Percentiles rank a stretch among this genome's conserved stretches.
Conservation (phyloP, 176 grass and related monocot genomes). For the Carex parvula region DNA sequence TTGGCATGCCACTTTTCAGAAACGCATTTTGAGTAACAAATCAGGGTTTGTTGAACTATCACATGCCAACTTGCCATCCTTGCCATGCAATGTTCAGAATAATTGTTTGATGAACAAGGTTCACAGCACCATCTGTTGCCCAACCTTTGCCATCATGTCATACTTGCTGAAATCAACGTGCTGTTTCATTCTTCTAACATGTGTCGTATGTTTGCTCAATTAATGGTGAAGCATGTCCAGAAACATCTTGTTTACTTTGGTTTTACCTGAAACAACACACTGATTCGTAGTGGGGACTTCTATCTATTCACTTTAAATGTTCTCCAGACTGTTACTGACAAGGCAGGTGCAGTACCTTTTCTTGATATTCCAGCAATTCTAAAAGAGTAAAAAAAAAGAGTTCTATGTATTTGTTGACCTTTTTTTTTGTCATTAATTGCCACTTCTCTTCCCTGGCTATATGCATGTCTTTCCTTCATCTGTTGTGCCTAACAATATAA, state of each 20-base stretch:
- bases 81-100: conserved; percentile 9
- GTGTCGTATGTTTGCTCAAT: conserved; percentile 10
- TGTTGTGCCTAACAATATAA: neutral
- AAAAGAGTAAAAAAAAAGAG: conserved; percentile 14
- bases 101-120: conserved; percentile 7
- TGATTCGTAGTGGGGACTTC: neutral
- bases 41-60: neutral
- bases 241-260: conserved; percentile 30
- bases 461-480: neutral
- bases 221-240: conserved; percentile 36
- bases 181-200: conserved; percentile 27
- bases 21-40: conserved; percentile 13
- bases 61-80: conserved; percentile 6
- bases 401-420: neutral
- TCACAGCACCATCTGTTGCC: neutral
- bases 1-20: neutral
- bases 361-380: conserved; percentile 11
- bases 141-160: conserved; percentile 26
- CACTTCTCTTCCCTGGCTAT: neutral
- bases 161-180: conserved; percentile 32
- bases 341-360: conserved; percentile 39
- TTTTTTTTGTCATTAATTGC: neutral
- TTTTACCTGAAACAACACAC: conserved; percentile 22
- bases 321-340: conserved; percentile 35
- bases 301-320: conserved; percentile 32